Base-by-base conservation (phyloP, 176 grass and related monocot species). In the Aegilops bicornis region DNA sequence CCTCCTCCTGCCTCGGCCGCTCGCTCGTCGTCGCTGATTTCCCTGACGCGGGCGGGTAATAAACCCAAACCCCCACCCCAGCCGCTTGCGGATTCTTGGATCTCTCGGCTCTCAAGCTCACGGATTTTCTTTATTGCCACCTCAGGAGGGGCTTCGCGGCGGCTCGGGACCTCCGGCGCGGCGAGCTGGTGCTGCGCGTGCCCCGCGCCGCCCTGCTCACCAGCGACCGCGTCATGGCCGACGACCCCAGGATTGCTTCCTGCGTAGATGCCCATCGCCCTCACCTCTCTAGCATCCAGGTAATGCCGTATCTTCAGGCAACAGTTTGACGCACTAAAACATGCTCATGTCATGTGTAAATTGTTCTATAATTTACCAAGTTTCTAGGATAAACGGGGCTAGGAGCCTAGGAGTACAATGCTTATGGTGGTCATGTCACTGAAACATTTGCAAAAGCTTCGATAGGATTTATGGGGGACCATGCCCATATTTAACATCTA, bases 131-230 rank as follows among this genome's bases (percentile, higher is more conserved):
- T 22, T 3, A 15, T 14, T 62, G 83, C 63, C 58, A 59, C 74
- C 33, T 72, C 85, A 98, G 97, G 79, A 92, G 94, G 87, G 97
- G 97, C 42, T 90, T 98, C 52, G 90, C 86, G 52, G 97, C 97
- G 59, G 90, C 79, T 9, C 89, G 90, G 8, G 92, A 96, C 17
- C 42, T 98, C 19, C 80, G 72, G 75, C 91, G 90, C 58, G 88
- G 96, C 65, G 96, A 96, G 87, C 81, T 92, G 79, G 76, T 98
- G 73, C 42, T 98, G 54, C 90, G 90, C 76, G 94, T 85, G 82
- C 94, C 97, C 20, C 92, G 82, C 27, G 74, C 63, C 10, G 92
- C 96, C 56, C 82, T 98, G 83, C 40, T 98, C 62, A 96, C 97
- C 17, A 98, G 88, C 61, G 91, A 87, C 61, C 85, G 82, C 59